Percentiles rank a stretch among this genome's conserved stretches.
phyloP scores from a whole-genome alignment of 306 rosid genomes.

The Lotus japonicus region DNA sequence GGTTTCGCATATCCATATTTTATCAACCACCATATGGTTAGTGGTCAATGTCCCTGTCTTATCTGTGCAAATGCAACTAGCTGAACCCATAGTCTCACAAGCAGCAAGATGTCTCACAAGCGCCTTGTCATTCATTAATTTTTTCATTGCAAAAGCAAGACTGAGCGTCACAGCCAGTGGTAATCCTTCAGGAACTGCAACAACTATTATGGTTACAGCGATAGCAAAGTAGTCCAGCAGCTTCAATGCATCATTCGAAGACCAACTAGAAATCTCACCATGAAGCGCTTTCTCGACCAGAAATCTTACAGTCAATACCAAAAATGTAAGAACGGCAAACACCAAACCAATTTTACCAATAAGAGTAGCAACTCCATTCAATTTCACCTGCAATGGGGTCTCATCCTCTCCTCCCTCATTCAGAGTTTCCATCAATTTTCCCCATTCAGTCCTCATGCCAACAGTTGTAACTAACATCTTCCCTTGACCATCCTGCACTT shows the following conservation, averaged over 20 bases:
- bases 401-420: constrained; percentile 95
- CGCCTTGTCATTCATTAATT: constrained; percentile 76
- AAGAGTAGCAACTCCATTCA: constrained; percentile 91
- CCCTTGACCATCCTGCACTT: constrained; percentile 93
- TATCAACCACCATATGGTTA: constrained; percentile 77
- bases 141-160: constrained; percentile 98
- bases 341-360: constrained; percentile 90
- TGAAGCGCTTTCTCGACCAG: constrained; percentile 44
- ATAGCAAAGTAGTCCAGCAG: constrained; percentile 79
- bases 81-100: constrained; percentile 99
- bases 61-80: constrained; percentile 92
- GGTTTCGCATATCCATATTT: constrained; percentile 60
- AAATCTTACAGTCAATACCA: constrained; percentile 57
- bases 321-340: constrained; percentile 76
- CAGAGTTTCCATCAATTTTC: constrained; percentile 91
- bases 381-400: constrained; percentile 95
- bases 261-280: constrained; percentile 56
- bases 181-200: constrained; percentile 97
- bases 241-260: constrained; percentile 64
- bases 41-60: constrained; percentile 95
- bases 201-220: constrained; percentile 87
- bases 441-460: constrained; percentile 99
- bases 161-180: constrained; percentile 97
- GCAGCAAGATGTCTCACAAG: constrained; percentile 97
- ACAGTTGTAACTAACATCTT: constrained; percentile 88